Percentiles rank a stretch among this genome's conserved stretches.
Conservation (phyloP, 139 green algal species). For the Trebouxia sp. region DNA sequence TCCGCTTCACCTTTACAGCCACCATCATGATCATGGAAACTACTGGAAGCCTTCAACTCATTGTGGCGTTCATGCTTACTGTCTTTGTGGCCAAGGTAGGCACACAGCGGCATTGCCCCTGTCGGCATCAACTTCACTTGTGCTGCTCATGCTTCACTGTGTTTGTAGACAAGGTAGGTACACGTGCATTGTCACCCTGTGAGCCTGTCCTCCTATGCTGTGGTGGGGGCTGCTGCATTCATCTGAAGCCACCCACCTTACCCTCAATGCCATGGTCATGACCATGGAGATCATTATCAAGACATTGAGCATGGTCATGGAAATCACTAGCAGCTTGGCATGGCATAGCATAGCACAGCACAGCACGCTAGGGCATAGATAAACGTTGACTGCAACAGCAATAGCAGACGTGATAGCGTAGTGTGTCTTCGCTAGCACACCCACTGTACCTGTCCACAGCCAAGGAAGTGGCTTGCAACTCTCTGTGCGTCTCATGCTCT, state of each 20-base stretch:
- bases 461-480: too few species aligned
- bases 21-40: conserved; percentile 83
- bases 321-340: too few species aligned
- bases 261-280: conserved; percentile 72
- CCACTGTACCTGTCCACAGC: too few species aligned
- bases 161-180: not conserved
- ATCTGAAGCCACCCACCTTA: conserved; percentile 74
- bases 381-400: too few species aligned
- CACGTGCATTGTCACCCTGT: not conserved
- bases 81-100: conserved; percentile 73
- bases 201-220: conserved; percentile 51
- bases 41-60: conserved; percentile 61
- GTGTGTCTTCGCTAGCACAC: too few species aligned
- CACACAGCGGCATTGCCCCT: conserved; percentile 27
- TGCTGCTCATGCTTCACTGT: not conserved
- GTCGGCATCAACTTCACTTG: not conserved
- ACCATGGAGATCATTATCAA: conserved; percentile 87
- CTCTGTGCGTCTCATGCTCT: too few species aligned
- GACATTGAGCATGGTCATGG: too few species aligned
- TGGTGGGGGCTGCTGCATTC: conserved; percentile 32
- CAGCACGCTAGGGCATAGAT: too few species aligned
- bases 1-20: conserved; percentile 75
- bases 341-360: too few species aligned
- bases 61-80: conserved; percentile 73
- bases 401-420: too few species aligned